Base-by-base conservation (phyloP, 345 rosid genomes). In the Citrus inodora region DNA sequence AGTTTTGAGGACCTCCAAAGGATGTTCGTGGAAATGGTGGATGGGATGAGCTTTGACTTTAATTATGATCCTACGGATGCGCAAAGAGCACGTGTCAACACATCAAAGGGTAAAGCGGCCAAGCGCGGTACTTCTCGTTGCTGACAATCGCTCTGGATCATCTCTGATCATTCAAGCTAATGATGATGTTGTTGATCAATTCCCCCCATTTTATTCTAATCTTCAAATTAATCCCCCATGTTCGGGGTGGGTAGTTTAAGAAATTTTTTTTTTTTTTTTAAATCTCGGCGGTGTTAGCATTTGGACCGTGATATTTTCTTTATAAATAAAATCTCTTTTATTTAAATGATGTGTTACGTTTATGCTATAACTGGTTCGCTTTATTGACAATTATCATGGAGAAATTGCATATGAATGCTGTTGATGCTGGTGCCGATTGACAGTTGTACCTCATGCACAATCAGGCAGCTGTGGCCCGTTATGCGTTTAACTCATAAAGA, bases 1-100 rank as follows among this genome's bases (percentile, higher is more conserved):
- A 95, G 94, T 74, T 86, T 95, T 16, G 98, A 95, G 85, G 98
- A 95, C 66, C 90, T 95, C 51, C 98, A 91, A 62, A 86, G 92
- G 89, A 92, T 91, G 98, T 93, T 95, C 38, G 80, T 86, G 78
- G 98, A 93, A 0, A 93, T 95, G 87, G 95, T 92, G 6, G 87
- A 90, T 32, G 94, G 92, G 30, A 19, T 17, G 48, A 78, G 82
- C 60, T 84, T 83, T 0, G 91, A 86, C 71, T 62, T 74, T 21
- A 55, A 38, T 7, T 66, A 32, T 0, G 70, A 84, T 75, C 87
- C 73, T 22, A 80, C 84, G 73, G 85, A 30, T 4, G 69, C 19
- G 8, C 92, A 91, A 83, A 86, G 85, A 74, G 79, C 90, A 82
- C 87, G 93, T 55, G 87, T 82, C 69, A 77, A 71, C 30, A 1